Conservation (phyloP, 495 filamentous ascomycete species). For the Aspergillus mulundensis region DNA sequence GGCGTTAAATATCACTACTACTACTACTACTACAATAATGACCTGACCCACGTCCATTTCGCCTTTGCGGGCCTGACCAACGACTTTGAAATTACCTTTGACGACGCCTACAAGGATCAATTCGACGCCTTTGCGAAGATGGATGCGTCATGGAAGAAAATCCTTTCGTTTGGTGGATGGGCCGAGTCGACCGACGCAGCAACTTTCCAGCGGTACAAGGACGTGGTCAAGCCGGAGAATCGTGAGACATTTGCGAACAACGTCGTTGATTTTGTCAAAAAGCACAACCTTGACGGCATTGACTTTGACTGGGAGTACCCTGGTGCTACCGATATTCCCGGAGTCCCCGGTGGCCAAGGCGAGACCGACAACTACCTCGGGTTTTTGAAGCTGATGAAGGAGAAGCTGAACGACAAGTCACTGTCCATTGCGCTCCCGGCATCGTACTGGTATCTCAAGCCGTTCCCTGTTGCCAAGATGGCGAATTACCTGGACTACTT, state of each 20-base stretch:
- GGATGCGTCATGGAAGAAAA: conserved; percentile 22
- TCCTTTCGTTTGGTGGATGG: conserved; percentile 51
- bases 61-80: conserved; percentile 35
- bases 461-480: conserved; percentile 25
- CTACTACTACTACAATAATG: too few relatives aligned
- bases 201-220: conserved; percentile 37
- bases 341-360: conserved; percentile 25
- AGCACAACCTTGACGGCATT: conserved; percentile 33
- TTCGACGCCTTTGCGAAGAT: conserved; percentile 23
- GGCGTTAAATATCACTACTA: too few relatives aligned
- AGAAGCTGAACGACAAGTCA: not conserved
- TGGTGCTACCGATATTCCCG: conserved; percentile 34
- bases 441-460: conserved; percentile 32
- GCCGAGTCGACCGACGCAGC: conserved; percentile 31
- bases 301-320: conserved; percentile 45
- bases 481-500: conserved; percentile 31
- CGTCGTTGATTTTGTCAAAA: conserved; percentile 28
- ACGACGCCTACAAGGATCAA: conserved; percentile 13
- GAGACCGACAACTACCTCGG: conserved; percentile 22
- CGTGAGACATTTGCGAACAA: conserved; percentile 30
- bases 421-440: conserved; percentile 21
- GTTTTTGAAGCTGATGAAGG: conserved; percentile 16
- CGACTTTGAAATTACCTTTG: conserved; percentile 24
- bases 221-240: conserved; percentile 26
- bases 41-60: conserved; percentile 47